A percentile compares a stretch with the other conserved stretches of the same genome.
Evolutionary conservation across 2,329 filamentous ascomycete species (phyloP).

Genomic region (Phyllosticta paracitricarpa): DNA sequence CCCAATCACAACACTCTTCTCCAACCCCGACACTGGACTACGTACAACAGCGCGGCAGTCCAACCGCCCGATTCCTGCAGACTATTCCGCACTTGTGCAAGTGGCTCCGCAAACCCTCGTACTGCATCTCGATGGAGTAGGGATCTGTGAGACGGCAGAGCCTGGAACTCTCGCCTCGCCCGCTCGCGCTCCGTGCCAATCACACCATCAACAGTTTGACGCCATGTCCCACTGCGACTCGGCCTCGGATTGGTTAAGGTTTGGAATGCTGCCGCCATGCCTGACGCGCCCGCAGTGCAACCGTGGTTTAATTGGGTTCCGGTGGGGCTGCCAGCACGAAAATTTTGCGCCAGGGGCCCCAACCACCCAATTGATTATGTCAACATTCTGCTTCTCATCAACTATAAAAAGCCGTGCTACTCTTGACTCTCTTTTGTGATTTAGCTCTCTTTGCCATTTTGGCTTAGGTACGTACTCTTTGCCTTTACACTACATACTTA

Average conservation of each 20-base stretch:
- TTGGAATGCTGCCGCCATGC: background rate
- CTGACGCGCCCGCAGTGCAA: background rate
- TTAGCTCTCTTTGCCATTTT: slow-evolving; percentile 45
- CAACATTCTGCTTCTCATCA: background rate
- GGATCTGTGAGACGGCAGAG: background rate
- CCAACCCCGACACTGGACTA: no score
- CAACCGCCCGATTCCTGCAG: no score
- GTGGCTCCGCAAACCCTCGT: no score
- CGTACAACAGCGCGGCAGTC: no score
- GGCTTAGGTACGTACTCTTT: slow-evolving; percentile 43
- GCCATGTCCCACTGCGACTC: no score
- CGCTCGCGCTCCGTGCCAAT: background rate
- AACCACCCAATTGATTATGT: background rate
- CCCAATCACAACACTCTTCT: no score
- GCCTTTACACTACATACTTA: no score
- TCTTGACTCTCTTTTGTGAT: slow-evolving; percentile 30
- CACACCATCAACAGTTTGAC: background rate
- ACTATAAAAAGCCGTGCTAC: background rate
- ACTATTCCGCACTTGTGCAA: no score
- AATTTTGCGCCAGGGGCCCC: background rate
- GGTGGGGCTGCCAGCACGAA: background rate
- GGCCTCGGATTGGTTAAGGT: no score
- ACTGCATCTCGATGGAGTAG: no score
- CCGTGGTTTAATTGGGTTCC: background rate
- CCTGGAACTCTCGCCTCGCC: background rate